Conservation (phyloP, 2,329 filamentous ascomycete species). For the Fusarium algeriense region DNA sequence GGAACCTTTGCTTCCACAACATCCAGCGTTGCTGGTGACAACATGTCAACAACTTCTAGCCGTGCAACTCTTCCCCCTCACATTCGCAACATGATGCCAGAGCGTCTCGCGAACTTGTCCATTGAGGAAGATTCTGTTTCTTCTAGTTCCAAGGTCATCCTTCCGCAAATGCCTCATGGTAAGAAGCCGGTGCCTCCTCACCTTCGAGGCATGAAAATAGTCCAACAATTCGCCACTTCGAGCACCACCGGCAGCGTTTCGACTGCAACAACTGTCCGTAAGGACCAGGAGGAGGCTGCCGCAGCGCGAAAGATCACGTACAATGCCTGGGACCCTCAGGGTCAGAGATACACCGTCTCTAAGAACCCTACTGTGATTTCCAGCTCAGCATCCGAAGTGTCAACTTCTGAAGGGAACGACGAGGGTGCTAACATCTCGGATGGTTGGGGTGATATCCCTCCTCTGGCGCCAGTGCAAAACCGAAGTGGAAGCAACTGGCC, state of each 20-base stretch:
- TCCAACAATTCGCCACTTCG: neutral
- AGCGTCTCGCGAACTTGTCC: neutral
- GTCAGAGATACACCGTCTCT: constrained; percentile 33
- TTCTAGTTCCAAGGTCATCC: neutral
- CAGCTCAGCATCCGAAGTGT: constrained; percentile 22
- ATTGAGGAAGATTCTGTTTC: neutral
- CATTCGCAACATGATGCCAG: neutral
- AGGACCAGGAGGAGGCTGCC: constrained; percentile 13
- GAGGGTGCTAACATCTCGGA: constrained; percentile 28
- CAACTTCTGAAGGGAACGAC: constrained; percentile 1
- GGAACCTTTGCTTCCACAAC: constrained; percentile 7
- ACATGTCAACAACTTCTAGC: constrained; percentile 17
- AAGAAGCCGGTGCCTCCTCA: constrained; percentile 12
- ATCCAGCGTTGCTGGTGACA: constrained; percentile 23
- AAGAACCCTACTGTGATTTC: constrained; percentile 46
- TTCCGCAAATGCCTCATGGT: neutral
- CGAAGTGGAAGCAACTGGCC: constrained; percentile 42
- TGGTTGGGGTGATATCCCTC: constrained; percentile 13
- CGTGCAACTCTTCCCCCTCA: constrained; percentile 21
- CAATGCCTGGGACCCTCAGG: constrained; percentile 51
- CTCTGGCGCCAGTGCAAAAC: neutral
- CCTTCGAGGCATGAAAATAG: neutral
- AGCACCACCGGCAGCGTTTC: constrained; percentile 42
- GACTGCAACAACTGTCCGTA: constrained; percentile 49
- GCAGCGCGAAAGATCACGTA: constrained; percentile 25